Conservation (phyloP, 495 filamentous ascomycete species). For the Penicillium argentinense region DNA sequence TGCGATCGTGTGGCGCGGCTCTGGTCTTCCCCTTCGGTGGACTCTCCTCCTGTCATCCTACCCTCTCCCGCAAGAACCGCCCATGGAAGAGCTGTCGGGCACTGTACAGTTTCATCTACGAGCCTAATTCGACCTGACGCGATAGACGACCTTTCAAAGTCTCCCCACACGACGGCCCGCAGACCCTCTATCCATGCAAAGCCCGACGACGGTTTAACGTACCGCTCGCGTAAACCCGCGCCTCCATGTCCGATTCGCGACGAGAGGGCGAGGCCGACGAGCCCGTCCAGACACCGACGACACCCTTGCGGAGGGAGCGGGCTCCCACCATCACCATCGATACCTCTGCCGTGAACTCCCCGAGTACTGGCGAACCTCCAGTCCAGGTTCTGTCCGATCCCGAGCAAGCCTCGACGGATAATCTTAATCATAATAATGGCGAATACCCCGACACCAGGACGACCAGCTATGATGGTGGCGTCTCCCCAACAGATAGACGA, state of each 20-base stretch:
- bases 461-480: slow-evolving; percentile 38
- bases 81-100: not conserved
- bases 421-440: slow-evolving; percentile 20
- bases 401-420: slow-evolving; percentile 47
- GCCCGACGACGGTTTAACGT: slow-evolving; percentile 3
- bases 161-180: not conserved
- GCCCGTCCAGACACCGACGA: slow-evolving; percentile 22
- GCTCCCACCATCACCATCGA: slow-evolving; percentile 75
- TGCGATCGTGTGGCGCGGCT: slow-evolving; percentile 2
- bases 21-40: not conserved
- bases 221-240: slow-evolving; percentile 15
- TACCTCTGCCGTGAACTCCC: slow-evolving; percentile 62
- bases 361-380: slow-evolving; percentile 24
- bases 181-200: slow-evolving; percentile 11
- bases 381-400: slow-evolving; percentile 31
- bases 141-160: too few species aligned
- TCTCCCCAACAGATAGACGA: slow-evolving; percentile 60
- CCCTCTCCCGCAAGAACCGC: too few species aligned
- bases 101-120: not conserved
- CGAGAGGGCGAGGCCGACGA: slow-evolving; percentile 24
- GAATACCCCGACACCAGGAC: slow-evolving; percentile 40
- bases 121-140: not conserved
- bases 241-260: slow-evolving; percentile 37
- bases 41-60: not conserved
- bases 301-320: slow-evolving; percentile 45